phyloP scores from a whole-genome alignment of 441 rosid species.

The Pelargonium myrrhifolium region DNA sequence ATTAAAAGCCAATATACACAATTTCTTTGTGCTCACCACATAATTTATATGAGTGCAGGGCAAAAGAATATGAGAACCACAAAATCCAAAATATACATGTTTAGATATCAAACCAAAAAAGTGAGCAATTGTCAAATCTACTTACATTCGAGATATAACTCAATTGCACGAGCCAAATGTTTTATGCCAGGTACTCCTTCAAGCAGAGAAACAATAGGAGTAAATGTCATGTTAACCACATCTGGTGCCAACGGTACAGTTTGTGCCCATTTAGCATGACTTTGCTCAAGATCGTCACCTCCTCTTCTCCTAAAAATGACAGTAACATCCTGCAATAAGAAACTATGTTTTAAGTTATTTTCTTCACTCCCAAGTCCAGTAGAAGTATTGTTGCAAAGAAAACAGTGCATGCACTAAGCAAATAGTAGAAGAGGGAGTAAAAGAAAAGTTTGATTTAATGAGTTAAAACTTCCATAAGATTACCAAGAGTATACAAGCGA shows the following conservation, averaged over 20 bases:
- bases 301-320: constrained; percentile 79
- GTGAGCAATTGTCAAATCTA: background rate
- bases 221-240: constrained; percentile 63
- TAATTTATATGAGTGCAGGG: too few relatives aligned
- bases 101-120: background rate
- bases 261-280: constrained; percentile 58
- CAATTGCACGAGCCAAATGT: constrained; percentile 61
- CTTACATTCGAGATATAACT: constrained; percentile 67
- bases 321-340: constrained; percentile 67
- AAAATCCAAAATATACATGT: too few relatives aligned
- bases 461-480: background rate
- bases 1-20: too few relatives aligned
- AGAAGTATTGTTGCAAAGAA: background rate
- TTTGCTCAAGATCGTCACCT: constrained; percentile 75
- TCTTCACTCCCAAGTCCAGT: constrained; percentile 14
- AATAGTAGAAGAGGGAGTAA: too few relatives aligned
- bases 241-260: constrained; percentile 57
- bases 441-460: background rate
- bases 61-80: too few relatives aligned
- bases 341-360: constrained; percentile 26
- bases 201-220: constrained; percentile 56
- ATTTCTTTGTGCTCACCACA: too few relatives aligned
- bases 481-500: background rate
- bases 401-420: background rate
- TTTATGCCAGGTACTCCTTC: constrained; percentile 63